Evolutionary conservation across 2,329 filamentous ascomycete genomes (phyloP), one percentile per base, ranked within the genome.

Genomic region (Epichloe coenophiala): DNA sequence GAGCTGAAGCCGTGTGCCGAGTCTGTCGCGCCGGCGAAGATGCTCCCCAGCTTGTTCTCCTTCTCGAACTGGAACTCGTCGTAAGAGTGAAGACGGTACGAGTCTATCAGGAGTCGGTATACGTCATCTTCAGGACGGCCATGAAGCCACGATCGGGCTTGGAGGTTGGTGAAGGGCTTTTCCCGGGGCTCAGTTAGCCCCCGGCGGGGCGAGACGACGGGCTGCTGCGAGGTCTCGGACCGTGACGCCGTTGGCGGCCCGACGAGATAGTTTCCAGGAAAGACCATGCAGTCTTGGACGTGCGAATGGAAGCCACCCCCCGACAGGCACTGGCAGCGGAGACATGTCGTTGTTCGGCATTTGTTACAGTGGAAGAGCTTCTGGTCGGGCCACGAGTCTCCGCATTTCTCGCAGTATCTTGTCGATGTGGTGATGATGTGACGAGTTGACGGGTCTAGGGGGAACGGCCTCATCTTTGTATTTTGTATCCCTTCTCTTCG

Each of bases 21-120:
- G 48, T 60, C 54, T 33, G 3, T 42, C 15, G 5, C 48, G 47
- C 3, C 54, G 52, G 17, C 47, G 50, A 60, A 60, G 33, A 66
- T 45, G 47, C 54, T 58, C 38, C 40, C 60, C 1, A 46, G 33
- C 17, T 15, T 38, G 8, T 41, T 47, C 7, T 27, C 31, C 5
- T 58, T 57, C 11, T 58, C 54, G 6, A 59, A 54, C 3, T 44
- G 53, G 52, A 59, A 54, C 19, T 58, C 49, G 51, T 71, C 68
- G 9, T 65, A 55, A 35, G 65, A 51, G 27, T 65, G 68, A 19
- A 74, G 55, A 21, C 70, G 68, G 56, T 71, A 73, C 3, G 62
- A 54, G 54, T 75, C 71, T 47, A 74, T 65, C 6, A 74, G 61
- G 1, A 70, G 57, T 37, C 61, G 56, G 61, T 66, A 73, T n/a